Conservation (phyloP, 2,329 filamentous ascomycete genomes). For the Phialophora macrospora region DNA sequence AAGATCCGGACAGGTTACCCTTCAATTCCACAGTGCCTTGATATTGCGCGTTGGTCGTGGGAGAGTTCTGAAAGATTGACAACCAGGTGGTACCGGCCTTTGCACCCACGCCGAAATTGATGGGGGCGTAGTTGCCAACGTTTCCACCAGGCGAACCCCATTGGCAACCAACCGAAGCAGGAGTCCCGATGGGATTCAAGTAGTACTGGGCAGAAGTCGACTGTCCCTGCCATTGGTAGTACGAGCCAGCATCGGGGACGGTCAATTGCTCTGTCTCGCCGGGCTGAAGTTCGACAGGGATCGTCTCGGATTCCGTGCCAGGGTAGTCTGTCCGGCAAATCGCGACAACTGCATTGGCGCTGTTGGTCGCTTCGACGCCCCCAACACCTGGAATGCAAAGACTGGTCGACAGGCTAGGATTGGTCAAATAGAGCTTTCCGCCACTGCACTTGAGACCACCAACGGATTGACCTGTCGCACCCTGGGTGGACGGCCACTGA, state of each 20-base stretch:
- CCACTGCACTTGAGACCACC: conserved; percentile 79
- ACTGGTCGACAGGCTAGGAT: conserved; percentile 63
- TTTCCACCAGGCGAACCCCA: conserved; percentile 69
- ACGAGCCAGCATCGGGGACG: conserved; percentile 72
- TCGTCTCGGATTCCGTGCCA: conserved; percentile 79
- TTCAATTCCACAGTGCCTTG: conserved; percentile 79
- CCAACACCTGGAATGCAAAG: conserved; percentile 77
- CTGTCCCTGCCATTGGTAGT: conserved; percentile 78
- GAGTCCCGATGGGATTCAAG: conserved; percentile 79
- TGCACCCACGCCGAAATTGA: conserved; percentile 78
- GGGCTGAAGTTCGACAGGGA: conserved; percentile 70
- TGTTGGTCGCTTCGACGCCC: conserved; percentile 76
- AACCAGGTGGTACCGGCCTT: conserved; percentile 73
- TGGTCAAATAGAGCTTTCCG: conserved; percentile 78
- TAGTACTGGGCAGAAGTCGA: conserved; percentile 94
- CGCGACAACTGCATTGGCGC: conserved; percentile 67
- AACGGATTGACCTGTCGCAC: conserved; percentile 78
- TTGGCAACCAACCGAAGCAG: conserved; percentile 70
- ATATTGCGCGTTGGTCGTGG: conserved; percentile 71
- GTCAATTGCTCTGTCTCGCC: conserved; percentile 69
- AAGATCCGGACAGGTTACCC: conserved; percentile 67
- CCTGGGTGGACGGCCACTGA: conserved; percentile 84
- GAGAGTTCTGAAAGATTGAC: conserved; percentile 81
- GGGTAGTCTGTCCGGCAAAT: conserved; percentile 97
- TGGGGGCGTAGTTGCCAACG: conserved; percentile 82